phyloP scores from a whole-genome alignment of 257 asterid genomes.

The Datura wrightii region DNA sequence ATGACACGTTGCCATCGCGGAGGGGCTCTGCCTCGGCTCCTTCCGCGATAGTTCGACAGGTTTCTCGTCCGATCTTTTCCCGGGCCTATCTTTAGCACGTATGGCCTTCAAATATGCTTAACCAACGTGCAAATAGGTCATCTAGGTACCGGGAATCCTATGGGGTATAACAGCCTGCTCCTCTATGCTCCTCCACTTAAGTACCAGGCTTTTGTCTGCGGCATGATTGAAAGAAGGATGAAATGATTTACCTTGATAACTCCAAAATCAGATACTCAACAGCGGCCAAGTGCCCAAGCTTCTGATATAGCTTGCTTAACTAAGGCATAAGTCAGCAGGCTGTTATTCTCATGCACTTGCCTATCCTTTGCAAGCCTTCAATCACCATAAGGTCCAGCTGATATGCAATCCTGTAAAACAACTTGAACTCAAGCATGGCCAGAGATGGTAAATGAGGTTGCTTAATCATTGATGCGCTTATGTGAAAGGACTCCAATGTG shows the following conservation, averaged over 20 bases:
- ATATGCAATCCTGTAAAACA: background rate
- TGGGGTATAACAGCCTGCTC: no score
- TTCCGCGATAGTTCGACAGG: no score
- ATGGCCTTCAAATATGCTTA: no score
- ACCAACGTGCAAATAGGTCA: no score
- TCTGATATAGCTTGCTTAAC: background rate
- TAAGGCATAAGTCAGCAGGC: background rate
- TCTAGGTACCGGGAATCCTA: no score
- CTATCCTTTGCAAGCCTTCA: background rate
- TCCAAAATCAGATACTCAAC: background rate
- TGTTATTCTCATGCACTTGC: background rate
- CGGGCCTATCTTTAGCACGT: no score
- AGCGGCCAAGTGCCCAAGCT: background rate
- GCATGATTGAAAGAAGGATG: background rate
- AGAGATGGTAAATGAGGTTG: conserved; percentile 7
- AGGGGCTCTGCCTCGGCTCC: no score
- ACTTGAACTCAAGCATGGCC: background rate
- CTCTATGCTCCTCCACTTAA: background rate
- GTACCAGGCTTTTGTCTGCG: background rate
- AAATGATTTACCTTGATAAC: background rate
- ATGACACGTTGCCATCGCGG: no score
- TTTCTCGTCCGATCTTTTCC: no score
- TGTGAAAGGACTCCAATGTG: background rate
- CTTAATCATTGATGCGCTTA: background rate
- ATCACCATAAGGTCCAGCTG: background rate